Percentiles rank a stretch among this genome's conserved stretches.
These are phyloP conservation scores for Dipsacomyces acuminosporus DNA, from an alignment of 371 early-diverging fungal genomes.

Conservation along the genomic window DNA sequence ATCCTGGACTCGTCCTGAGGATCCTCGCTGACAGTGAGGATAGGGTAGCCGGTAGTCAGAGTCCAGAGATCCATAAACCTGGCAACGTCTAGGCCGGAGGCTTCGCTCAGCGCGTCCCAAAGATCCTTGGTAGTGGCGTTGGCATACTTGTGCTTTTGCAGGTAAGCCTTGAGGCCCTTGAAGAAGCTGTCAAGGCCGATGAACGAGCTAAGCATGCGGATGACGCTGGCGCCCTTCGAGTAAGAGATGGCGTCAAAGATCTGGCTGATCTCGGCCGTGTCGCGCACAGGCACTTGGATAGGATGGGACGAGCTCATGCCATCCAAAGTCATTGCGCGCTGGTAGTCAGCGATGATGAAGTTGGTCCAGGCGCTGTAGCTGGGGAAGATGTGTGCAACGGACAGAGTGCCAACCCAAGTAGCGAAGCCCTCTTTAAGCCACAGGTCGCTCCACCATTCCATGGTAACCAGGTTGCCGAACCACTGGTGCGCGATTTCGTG, in stretches of 20 bases:
- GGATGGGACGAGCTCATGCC: slow-evolving; percentile 75
- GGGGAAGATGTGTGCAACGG: slow-evolving; percentile 73
- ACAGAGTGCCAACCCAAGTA: slow-evolving; percentile 83
- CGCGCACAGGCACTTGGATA: slow-evolving; percentile 75
- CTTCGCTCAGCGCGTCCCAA: slow-evolving; percentile 68
- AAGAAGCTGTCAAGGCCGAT: slow-evolving; percentile 65
- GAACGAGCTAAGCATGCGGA: slow-evolving; percentile 82
- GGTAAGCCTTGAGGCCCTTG: slow-evolving; percentile 68
- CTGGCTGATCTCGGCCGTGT: slow-evolving; percentile 66
- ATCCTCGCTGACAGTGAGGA: slow-evolving; percentile 55
- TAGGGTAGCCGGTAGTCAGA: slow-evolving; percentile 70
- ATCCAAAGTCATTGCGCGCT: slow-evolving; percentile 69
- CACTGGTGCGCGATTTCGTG: slow-evolving; percentile 96
- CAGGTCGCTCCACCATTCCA: slow-evolving; percentile 87
- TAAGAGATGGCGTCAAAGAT: slow-evolving; percentile 80
- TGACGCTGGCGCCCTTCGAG: slow-evolving; percentile 83
- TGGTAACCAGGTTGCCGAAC: slow-evolving; percentile 96
- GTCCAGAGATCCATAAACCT: slow-evolving; percentile 85
- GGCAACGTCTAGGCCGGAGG: slow-evolving; percentile 62
- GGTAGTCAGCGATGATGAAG: slow-evolving; percentile 66
- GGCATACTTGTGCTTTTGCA: slow-evolving; percentile 67
- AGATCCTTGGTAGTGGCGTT: slow-evolving; percentile 83
- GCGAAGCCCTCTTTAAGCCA: slow-evolving; percentile 98
- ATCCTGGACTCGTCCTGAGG: slow-evolving; percentile 21
- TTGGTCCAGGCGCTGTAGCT: slow-evolving; percentile 70